Evolutionary conservation across 2,329 filamentous ascomycete genomes (phyloP), one percentile per base, ranked within the genome.

Genomic region (Xylariaceae sp.): DNA sequence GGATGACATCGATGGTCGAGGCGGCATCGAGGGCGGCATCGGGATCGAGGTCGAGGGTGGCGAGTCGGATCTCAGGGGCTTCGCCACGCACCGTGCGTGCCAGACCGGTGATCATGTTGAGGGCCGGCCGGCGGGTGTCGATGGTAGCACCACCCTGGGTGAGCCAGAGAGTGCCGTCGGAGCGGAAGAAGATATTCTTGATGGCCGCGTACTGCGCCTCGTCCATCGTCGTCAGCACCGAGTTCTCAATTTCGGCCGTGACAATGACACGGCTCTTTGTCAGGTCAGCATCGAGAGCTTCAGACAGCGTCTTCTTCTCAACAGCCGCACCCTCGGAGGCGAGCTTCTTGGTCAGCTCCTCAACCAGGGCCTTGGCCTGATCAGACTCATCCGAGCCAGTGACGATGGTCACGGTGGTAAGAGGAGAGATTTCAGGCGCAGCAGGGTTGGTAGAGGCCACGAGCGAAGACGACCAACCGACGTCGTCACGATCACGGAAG

Each of bases 1-100:
- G 41, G 23, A 68, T 57, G 8, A 64, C 56, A 8, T 55, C 53
- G 0, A 58, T 59, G 2, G 54, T 59, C 4, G 54, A 55, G 9
- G 48, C 44, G 12, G 51, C 41, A 9, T 57, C 48, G 11, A 63
- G 54, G 12, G 50, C 35, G 6, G 62, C 61, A 7, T 52, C 46
- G 3, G 61, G 62, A 23, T 72, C 66, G 1, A 73, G 53, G 34
- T 73, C 69, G 0, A 74, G 54, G 1, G 65, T 70, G 1, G 66
- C 65, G 12, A 68, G 66, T 9, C 59, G 59, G 33, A 69, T 63
- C 16, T 61, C 60, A 1, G 65, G 64, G 47, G 41, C 52, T 43
- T 73, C 70, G 1, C 69, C 70, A 1, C 69, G 67, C 15, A 72
- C 59, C 2, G 64, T 66, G 21, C 70, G 60, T 41, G 65, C 61